Evolutionary conservation across 2,329 filamentous ascomycete genomes (phyloP), one percentile per base, ranked within the genome.

Genomic region (Magnaporthiopsis rhizophila): DNA sequence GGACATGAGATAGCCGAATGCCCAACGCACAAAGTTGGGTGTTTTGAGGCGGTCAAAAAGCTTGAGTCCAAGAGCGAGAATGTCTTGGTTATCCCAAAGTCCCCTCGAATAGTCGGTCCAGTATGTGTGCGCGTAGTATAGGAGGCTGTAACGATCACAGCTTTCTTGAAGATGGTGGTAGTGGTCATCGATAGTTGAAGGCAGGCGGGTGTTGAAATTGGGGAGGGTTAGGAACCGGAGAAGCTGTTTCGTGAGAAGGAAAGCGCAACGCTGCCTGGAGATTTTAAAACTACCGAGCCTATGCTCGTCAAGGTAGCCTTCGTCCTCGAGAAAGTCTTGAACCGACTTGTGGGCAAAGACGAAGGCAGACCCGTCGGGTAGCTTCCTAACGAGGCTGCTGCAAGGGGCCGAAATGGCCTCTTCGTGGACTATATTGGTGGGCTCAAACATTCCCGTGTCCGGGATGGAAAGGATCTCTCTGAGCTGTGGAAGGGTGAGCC

Each of bases 371-470:
- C 58, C 58, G 9, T 24, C 30, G 21, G 21, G 32, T 24, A 13
- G 21, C 21, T 38, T 60, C 13, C 32, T 28, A 21, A 60, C 34
- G 13, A 60, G 58, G 58, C 58, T 60, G 32, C 58, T 60, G 58
- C 58, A 59, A 7, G 58, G 30, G 3, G 4, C 30, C 30, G 30
- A 30, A 5, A 30, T 30, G 30, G 30, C 30, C 30, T 30, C 30
- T 7, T 30, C 30, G 30, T 30, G 30, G 30, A 30, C 30, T 30
- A 38, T 15, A 38, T 60, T 30, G 28, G 12, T 38, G 3, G 30
- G 58, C 13, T 59, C 28, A 8, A 36, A 34, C 58, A 8, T 2
- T 4, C 58, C 58, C 15, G 30, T 18, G 28, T 59, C 30, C 1
- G 58, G 58, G 9, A 24, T 36, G 1, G 58, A 59, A 13, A 59